phyloP scores from a whole-genome alignment of 352 stramenopile genomes.

The Phytophthora sp. region DNA sequence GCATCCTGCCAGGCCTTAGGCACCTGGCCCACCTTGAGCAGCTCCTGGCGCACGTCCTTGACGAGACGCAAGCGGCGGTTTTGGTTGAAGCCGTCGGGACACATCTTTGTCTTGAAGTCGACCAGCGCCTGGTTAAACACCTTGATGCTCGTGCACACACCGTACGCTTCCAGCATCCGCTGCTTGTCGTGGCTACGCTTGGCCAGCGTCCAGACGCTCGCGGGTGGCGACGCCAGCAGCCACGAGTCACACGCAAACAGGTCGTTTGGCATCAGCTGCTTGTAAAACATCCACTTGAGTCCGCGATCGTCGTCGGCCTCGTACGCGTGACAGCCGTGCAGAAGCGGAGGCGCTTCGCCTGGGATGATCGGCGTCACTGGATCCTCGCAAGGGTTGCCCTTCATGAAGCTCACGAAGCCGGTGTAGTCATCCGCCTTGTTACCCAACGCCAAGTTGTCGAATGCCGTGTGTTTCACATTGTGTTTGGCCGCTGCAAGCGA shows the following conservation, averaged over 20 bases:
- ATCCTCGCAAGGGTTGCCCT: slow-evolving; percentile 66
- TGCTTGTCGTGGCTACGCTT: slow-evolving; percentile 53
- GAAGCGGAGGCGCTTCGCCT: slow-evolving; percentile 50
- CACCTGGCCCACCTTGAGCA: slow-evolving; percentile 57
- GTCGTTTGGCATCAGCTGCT: slow-evolving; percentile 67
- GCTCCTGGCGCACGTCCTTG: slow-evolving; percentile 43
- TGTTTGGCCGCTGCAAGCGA: slow-evolving; percentile 66
- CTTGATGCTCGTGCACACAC: slow-evolving; percentile 82
- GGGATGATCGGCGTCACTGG: slow-evolving; percentile 48
- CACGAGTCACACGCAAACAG: slow-evolving; percentile 83
- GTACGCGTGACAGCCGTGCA: slow-evolving; percentile 57
- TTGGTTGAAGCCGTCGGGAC: slow-evolving; percentile 67
- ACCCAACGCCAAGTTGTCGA: slow-evolving; percentile 75
- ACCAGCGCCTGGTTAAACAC: slow-evolving; percentile 76
- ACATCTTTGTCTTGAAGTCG: slow-evolving; percentile 62
- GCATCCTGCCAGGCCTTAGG: slow-evolving; percentile 51
- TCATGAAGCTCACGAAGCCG: slow-evolving; percentile 60
- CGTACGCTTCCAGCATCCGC: slow-evolving; percentile 68
- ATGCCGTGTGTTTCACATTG: slow-evolving; percentile 67
- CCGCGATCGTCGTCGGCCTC: slow-evolving; percentile 49
- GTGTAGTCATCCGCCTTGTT: slow-evolving; percentile 68
- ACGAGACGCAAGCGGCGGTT: slow-evolving; percentile 71
- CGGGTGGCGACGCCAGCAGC: slow-evolving; percentile 63
- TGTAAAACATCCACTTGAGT: slow-evolving; percentile 71
- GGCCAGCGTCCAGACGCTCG: slow-evolving; percentile 66